Percentiles rank a stretch among this genome's conserved stretches.
Conservation (phyloP, 805 yeast genomes). For the Candida nitratophila region DNA sequence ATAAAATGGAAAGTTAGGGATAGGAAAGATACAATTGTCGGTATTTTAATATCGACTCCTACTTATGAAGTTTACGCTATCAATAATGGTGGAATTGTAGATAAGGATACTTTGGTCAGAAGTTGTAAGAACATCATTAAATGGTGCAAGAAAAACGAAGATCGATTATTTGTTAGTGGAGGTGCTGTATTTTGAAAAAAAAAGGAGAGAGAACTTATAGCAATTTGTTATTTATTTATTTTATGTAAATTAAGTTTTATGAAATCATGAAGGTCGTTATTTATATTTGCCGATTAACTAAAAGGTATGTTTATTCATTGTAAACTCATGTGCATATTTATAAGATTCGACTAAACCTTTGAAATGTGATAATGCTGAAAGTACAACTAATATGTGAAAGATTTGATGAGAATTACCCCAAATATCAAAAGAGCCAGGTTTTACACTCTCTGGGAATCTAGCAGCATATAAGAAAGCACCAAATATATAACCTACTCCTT, state of each 20-base stretch:
- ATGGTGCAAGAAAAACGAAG: slow-evolving; percentile 73
- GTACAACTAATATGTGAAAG: slow-evolving; percentile 70
- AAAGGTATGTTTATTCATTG: no score
- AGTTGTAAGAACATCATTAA: slow-evolving; percentile 59
- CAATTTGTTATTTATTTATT: not conserved
- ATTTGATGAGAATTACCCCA: slow-evolving; percentile 83
- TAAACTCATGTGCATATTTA: slow-evolving; percentile 33
- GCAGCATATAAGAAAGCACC: slow-evolving; percentile 80
- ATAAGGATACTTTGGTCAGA: slow-evolving; percentile 48
- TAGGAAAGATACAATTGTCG: slow-evolving; percentile 17
- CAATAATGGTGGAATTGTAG: slow-evolving; percentile 46
- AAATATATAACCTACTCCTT: slow-evolving; percentile 65
- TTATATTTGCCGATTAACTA: no score
- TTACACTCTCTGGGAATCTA: slow-evolving; percentile 67
- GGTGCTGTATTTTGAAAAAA: slow-evolving; percentile 56
- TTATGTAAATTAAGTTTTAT: not conserved
- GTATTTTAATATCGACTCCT: slow-evolving; percentile 21
- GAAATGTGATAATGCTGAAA: slow-evolving; percentile 73
- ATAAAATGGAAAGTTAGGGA: slow-evolving; percentile 16
- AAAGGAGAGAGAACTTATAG: no score
- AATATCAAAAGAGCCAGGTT: slow-evolving; percentile 58
- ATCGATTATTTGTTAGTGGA: slow-evolving; percentile 63
- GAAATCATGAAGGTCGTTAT: no score
- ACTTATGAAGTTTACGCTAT: slow-evolving; percentile 57
- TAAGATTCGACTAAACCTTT: slow-evolving; percentile 54